Conservation (phyloP, 2,329 filamentous ascomycete genomes). For the Exophiala alcalophila region DNA sequence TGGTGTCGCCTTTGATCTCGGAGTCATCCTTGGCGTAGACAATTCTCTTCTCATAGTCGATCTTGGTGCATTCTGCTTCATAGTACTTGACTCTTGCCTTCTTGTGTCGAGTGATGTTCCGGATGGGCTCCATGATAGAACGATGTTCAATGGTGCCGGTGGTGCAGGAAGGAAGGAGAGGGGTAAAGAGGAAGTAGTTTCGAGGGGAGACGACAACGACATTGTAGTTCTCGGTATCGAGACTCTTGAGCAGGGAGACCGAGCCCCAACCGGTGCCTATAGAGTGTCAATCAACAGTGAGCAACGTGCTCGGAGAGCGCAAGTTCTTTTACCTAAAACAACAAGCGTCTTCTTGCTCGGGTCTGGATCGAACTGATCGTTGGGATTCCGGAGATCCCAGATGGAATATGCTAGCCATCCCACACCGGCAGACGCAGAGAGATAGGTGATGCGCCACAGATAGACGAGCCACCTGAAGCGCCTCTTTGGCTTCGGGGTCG, state of each 20-base stretch:
- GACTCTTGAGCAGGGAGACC: slow-evolving; percentile 94
- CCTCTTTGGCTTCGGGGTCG: slow-evolving; percentile 46
- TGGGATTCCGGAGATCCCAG: slow-evolving; percentile 77
- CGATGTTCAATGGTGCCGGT: slow-evolving; percentile 97
- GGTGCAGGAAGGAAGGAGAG: slow-evolving; percentile 93
- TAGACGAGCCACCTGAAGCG: slow-evolving; percentile 71
- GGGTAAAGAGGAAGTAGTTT: slow-evolving; percentile 99
- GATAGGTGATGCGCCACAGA: slow-evolving; percentile 78
- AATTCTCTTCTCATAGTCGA: slow-evolving; percentile 86
- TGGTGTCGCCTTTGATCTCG: slow-evolving; percentile 79
- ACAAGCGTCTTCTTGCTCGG: slow-evolving; percentile 95
- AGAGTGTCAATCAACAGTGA: slow-evolving; percentile 14
- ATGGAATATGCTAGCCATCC: slow-evolving; percentile 76
- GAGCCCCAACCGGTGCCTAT: slow-evolving; percentile 94
- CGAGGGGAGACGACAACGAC: slow-evolving; percentile 95
- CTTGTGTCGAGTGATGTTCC: slow-evolving; percentile 93
- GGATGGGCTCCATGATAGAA: slow-evolving; percentile 99
- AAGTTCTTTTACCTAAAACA: slow-evolving; percentile 69
- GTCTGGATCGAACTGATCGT: slow-evolving; percentile 74
- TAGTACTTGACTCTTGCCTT: slow-evolving; percentile 92
- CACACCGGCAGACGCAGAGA: slow-evolving; percentile 66
- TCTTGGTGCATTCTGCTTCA: slow-evolving; percentile 91
- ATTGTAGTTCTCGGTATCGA: slow-evolving; percentile 99
- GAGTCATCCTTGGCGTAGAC: slow-evolving; percentile 89
- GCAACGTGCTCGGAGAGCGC: not conserved